A percentile compares a stretch with the other conserved stretches of the same genome.
These are phyloP conservation scores for Penicillium daleae DNA, from an alignment of 495 filamentous ascomycete species.

Conservation along the genomic window DNA sequence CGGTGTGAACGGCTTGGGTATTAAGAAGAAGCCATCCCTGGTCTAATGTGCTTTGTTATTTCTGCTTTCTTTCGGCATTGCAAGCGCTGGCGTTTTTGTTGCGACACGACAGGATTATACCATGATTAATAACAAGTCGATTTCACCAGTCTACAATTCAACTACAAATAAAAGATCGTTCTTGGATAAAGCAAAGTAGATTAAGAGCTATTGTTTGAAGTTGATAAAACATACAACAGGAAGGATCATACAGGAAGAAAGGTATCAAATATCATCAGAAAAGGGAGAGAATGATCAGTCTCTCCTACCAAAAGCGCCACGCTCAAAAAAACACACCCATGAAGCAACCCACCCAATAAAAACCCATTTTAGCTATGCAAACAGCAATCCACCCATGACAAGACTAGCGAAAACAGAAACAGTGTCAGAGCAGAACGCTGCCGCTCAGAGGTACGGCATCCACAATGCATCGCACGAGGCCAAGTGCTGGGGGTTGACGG, in stretches of 20 bases:
- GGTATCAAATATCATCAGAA: conserved; percentile 32
- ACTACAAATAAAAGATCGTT: not conserved
- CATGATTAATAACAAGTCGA: not conserved
- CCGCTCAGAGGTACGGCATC: conserved; percentile 87
- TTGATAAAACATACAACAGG: conserved; percentile 16
- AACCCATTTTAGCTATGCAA: conserved; percentile 24
- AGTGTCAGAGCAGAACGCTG: conserved; percentile 19
- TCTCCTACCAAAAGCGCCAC: conserved; percentile 37
- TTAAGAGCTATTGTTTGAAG: conserved; percentile 16
- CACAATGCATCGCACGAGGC: conserved; percentile 86
- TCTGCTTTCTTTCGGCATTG: conserved; percentile 6
- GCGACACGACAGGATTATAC: conserved; percentile 2
- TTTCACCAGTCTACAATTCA: not conserved
- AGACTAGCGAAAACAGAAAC: conserved; percentile 14
- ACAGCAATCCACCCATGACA: conserved; percentile 19
- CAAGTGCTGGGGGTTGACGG: conserved; percentile 85
- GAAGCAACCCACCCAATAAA: conserved; percentile 27
- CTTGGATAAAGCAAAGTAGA: conserved; percentile 16
- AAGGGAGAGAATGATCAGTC: conserved; percentile 8
- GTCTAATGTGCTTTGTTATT: conserved; percentile 32
- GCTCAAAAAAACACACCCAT: conserved; percentile 33
- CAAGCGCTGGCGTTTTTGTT: conserved; percentile 23
- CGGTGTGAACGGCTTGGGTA: conserved; percentile 70
- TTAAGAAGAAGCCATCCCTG: conserved; percentile 81
- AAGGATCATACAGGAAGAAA: conserved; percentile 30